A percentile compares a stretch with the other conserved stretches of the same genome.
Conservation (phyloP, 192 early-diverging fungal species). For the Cladochytrium replicatum region DNA sequence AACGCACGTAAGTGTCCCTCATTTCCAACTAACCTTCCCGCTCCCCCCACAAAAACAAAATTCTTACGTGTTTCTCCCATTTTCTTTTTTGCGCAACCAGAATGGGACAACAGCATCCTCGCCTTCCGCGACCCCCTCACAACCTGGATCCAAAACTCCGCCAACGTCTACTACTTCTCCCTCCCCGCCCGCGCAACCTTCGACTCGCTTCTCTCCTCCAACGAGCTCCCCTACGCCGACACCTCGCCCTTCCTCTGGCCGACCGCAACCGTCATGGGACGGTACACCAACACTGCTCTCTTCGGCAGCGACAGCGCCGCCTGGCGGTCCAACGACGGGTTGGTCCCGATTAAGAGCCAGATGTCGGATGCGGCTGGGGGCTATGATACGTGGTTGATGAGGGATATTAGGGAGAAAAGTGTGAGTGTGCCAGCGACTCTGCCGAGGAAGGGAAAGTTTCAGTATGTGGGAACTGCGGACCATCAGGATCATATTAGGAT, state of each 20-base stretch:
- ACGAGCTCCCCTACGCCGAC: not conserved
- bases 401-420: too few relatives aligned
- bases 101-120: slow-evolving; percentile 5
- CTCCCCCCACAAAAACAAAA: too few relatives aligned
- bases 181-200: slow-evolving; percentile 6
- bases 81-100: too few relatives aligned
- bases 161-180: slow-evolving; percentile 14
- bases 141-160: slow-evolving; percentile 11
- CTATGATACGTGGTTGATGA: too few relatives aligned
- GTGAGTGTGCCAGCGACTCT: too few relatives aligned
- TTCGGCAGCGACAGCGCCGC: not conserved
- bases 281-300: slow-evolving; percentile 10
- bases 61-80: too few relatives aligned
- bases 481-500: too few relatives aligned
- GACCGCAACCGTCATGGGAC: slow-evolving; percentile 6
- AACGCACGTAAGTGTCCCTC: too few relatives aligned
- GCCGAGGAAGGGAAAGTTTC: too few relatives aligned
- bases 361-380: too few relatives aligned
- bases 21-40: too few relatives aligned
- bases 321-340: slow-evolving; percentile 16
- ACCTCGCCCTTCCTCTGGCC: slow-evolving; percentile 6
- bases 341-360: slow-evolving; percentile 12
- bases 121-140: not conserved
- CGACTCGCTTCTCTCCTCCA: not conserved
- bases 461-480: too few relatives aligned